Evolutionary conservation across 1,284 basidiomycete species (phyloP), one percentile per base, ranked within the genome.

Genomic region (Moniliophthora roreri): DNA sequence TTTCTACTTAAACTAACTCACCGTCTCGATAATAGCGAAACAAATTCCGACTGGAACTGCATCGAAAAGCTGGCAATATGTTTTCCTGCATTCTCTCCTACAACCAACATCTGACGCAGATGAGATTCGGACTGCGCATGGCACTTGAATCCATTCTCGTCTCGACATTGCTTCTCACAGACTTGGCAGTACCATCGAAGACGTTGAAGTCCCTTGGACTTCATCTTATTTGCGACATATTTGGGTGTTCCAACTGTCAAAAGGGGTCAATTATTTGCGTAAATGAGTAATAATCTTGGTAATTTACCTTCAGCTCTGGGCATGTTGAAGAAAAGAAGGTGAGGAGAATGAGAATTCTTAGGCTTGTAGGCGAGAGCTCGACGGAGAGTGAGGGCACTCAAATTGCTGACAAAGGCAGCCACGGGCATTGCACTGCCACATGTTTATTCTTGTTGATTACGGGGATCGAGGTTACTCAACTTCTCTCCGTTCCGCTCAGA

Each of bases 81-180:
- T 62, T 81, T 84, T 18, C 93, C 93, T 3, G 96, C 95, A 65
- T 91, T 80, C 70, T 97, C 93, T 23, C 95, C 96, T 46, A 98
- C 89, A 28, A 95, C 87, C 56, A 98, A 84, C 88, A 99, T 97
- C 73, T 98, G 95, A 10, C 97, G 85, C 52, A 98, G 78, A 73
- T 99, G 97, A 1, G 85, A 77, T 69, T 95, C 94, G 28, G 91
- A 93, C 55, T 85, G 80, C 15, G 89, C 81, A 68, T 95, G 93
- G 66, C 88, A 90, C 73, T 96, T 96, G 83, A 98, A 98, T 20
- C 95, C 95, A 69, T 98, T 98, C 75, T 97, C 95, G 70, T 97
- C 93, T 66, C 94, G 78, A 69, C 93, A 96, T 71, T 97, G 94
- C 68, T 96, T 97, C 79, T 95, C 77, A 80, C 93, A 97, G 59